Base-by-base conservation (phyloP, 805 yeast genomes). In the Diddensiella transvaalensis region DNA sequence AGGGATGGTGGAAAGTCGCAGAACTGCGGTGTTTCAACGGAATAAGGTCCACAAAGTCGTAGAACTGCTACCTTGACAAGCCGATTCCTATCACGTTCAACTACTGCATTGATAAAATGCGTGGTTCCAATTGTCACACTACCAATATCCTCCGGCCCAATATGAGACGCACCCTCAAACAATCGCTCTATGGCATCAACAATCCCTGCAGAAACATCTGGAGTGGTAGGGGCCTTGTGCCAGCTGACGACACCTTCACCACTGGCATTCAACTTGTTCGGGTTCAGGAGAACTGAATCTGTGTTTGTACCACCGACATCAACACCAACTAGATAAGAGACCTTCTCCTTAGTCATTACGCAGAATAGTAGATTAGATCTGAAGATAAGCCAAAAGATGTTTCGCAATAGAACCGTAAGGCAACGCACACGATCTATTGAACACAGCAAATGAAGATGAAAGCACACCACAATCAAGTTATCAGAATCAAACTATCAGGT, bases 231-330 rank as follows among this genome's bases (percentile, higher is more conserved):
- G 17, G 74, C 64, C 52, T 75, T 75, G 51, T 73, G 64, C 71
- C 71, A 74, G 4, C 72, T 61, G 15, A 73, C 29, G 1, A 74
- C 72, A 10, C 49, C 29, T n/a, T 38, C 32, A 22, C 23, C 32
- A n/a, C 21, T 37, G 10, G 23, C 13, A 22, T 30, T 30, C 21
- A 65, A 49, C 11, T 47, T 40, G 3, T 63, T 39, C 1, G 78
- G 74, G 44, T 73, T 72, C 5, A 75, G 49, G 18, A 75, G 57
- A 26, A 75, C 79, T 21, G 74, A 66, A 57, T 75, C 79, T 0
- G 78, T 73, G 61, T 74, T 74, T 30, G 79, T 75, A 11, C 79
- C 79, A 18, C 79, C 79, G 37, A 75, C 78, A 57, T 75, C 79
- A 15, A 75, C 71, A 21, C 79, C 80, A 30, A 75, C 67, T 5